A percentile compares a stretch with the other conserved stretches of the same genome.
These are phyloP conservation scores for Buxus sempervirens DNA, from an alignment of 164 flowering plant genomes.

Conservation along the genomic window DNA sequence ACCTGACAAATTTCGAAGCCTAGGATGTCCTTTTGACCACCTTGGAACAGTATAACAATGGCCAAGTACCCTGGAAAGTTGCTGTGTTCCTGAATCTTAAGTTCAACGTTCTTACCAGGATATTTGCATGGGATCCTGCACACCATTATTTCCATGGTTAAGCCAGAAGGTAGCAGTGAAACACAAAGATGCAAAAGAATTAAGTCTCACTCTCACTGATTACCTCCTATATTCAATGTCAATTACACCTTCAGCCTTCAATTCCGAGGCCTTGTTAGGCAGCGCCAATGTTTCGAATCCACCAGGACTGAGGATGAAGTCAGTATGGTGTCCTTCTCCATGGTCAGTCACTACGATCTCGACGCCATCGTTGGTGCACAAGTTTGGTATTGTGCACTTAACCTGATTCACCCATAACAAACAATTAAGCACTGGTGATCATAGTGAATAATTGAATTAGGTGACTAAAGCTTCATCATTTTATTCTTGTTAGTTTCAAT, in stretches of 20 bases:
- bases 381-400: slow-evolving; percentile 52
- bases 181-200: neutral
- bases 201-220: neutral
- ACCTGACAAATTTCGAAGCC: slow-evolving; percentile 76
- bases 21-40: slow-evolving; percentile 48
- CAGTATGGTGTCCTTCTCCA: slow-evolving; percentile 76
- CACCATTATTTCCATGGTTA: neutral
- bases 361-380: slow-evolving; percentile 55
- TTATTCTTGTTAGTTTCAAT: neutral
- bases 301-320: slow-evolving; percentile 67
- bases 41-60: slow-evolving; percentile 49
- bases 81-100: slow-evolving; percentile 70
- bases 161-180: neutral
- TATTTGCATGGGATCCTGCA: slow-evolving; percentile 57
- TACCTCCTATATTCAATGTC: slow-evolving; percentile 62
- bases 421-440: neutral
- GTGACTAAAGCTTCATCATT: neutral
- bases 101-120: slow-evolving; percentile 39
- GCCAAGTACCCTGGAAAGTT: slow-evolving; percentile 64
- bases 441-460: neutral
- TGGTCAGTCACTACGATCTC: slow-evolving; percentile 69
- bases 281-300: slow-evolving; percentile 63
- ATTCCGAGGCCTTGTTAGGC: slow-evolving; percentile 28
- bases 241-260: slow-evolving; percentile 65
- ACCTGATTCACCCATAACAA: slow-evolving; percentile 38